Evolutionary conservation across 78 protist genomes (phyloP), one percentile per base, ranked within the genome.

Genomic region (Dictyostelium intermedium): DNA sequence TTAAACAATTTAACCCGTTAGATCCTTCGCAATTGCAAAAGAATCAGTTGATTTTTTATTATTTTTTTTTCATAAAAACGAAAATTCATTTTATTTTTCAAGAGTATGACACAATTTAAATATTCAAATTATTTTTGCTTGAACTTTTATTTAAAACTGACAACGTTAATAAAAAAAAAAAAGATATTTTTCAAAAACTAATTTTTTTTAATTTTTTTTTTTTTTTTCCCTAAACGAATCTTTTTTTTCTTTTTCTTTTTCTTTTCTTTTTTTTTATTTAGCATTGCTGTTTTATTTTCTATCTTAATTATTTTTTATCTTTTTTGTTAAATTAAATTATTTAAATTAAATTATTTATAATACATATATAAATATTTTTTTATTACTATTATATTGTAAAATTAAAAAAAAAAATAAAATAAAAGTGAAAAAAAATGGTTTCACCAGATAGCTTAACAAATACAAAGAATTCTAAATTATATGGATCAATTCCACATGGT

Each of bases 401-500:
- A 20, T 63, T 25, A 63, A 63, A 25, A 63, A 9, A 45, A 53
- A 11, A 53, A 9, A 23, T 35, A 13, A 37, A 3, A 39, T 9
- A 35, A 1, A 37, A 13, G 2, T 9, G n/a, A n/a, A n/a, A n/a
- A n/a, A 77, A 77, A 77, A 77, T 77, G 82, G 82, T 77, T 9
- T 77, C 82, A 41, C 60, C 82, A 77, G 82, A 77, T 77, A 43
- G 13, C 23, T 30, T 37, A 32, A 35, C 34, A 25, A 14, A 14
- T 34, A 41, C n/a, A 39, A 41, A 41, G 4, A 34, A 41, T 39
- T 41, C 50, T 8, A 27, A 77, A 41, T 7, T n/a, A 23, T 41
- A 18, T 77, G 92, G 92, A 8, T n/a, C 74, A 18, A 41, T 50
- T 30, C 98, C 98, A 47, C 98, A 98, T 95, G 98, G 98, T 43